Evolutionary conservation across 1,139 yeast genomes (phyloP).

Genomic region (Pichia sp.): DNA sequence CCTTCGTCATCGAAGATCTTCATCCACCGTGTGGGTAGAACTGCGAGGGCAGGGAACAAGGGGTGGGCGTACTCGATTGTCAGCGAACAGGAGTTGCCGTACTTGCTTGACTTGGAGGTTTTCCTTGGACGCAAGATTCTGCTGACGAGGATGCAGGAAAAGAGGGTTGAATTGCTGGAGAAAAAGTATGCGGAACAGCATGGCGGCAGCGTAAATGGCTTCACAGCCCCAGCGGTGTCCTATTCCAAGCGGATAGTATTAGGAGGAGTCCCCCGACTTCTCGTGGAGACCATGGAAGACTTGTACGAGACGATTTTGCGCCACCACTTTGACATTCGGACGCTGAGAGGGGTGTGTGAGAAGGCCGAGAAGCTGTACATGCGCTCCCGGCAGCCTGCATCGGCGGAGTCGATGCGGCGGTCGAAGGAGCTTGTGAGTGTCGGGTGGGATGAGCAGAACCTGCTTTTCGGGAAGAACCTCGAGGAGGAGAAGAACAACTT

Average conservation of each 20-base stretch:
- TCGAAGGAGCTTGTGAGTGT: slow-evolving; percentile 73
- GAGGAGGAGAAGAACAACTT: slow-evolving; percentile 75
- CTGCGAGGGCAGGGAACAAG: slow-evolving; percentile 96
- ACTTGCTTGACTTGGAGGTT: slow-evolving; percentile 82
- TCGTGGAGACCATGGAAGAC: slow-evolving; percentile 70
- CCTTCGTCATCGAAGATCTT: slow-evolving; percentile 93
- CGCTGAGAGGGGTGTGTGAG: slow-evolving; percentile 64
- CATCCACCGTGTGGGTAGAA: slow-evolving; percentile 96
- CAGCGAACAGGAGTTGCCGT: slow-evolving; percentile 82
- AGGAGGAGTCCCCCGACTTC: slow-evolving; percentile 75
- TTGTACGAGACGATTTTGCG: slow-evolving; percentile 58
- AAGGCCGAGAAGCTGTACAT: slow-evolving; percentile 87
- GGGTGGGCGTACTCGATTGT: slow-evolving; percentile 98
- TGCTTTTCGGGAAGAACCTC: slow-evolving; percentile 66
- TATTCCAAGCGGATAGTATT: slow-evolving; percentile 76
- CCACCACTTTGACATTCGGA: slow-evolving; percentile 66
- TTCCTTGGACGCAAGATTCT: slow-evolving; percentile 82
- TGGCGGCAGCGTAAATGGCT: slow-evolving; percentile 32
- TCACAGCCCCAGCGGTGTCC: slow-evolving; percentile 51
- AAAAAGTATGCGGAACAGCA: slow-evolving; percentile 41
- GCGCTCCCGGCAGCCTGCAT: slow-evolving; percentile 83
- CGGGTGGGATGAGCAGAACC: slow-evolving; percentile 88
- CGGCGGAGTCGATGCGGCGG: slow-evolving; percentile 77
- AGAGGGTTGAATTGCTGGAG: slow-evolving; percentile 50
- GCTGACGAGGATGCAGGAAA: slow-evolving; percentile 65